Evolutionary conservation across 2,329 filamentous ascomycete genomes (phyloP).

Genomic region (Sclerotiophoma versabilis): DNA sequence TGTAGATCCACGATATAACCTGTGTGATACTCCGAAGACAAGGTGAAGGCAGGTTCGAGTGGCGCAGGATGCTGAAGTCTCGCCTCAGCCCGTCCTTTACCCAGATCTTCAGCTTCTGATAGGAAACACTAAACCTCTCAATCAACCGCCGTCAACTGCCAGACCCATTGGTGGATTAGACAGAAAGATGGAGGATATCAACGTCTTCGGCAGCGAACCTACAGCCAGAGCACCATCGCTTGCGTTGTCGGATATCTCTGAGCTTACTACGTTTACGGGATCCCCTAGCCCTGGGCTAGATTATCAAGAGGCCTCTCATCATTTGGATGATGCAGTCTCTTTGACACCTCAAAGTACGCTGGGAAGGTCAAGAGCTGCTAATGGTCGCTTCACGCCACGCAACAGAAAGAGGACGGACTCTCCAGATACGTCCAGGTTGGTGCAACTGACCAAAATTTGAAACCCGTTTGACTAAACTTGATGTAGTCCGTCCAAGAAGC

Average conservation of each 20-base stretch:
- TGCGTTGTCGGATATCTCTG: slow-evolving; percentile 7
- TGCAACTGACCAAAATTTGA: background rate
- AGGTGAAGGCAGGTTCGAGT: background rate
- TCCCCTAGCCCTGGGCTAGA: slow-evolving; percentile 17
- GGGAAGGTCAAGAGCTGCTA: background rate
- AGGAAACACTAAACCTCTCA: background rate
- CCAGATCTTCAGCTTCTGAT: background rate
- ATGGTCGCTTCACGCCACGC: background rate
- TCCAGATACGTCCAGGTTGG: background rate
- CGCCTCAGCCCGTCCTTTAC: background rate
- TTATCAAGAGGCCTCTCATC: background rate
- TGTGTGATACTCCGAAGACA: background rate
- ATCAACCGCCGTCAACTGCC: background rate
- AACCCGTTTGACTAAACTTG: background rate
- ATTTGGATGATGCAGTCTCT: background rate
- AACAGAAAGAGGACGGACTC: background rate
- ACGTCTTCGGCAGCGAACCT: background rate
- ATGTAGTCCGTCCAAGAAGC: background rate
- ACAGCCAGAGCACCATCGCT: slow-evolving; percentile 1
- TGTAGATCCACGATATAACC: background rate
- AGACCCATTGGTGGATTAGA: background rate
- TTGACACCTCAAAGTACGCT: background rate
- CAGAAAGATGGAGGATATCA: background rate
- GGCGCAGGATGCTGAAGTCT: background rate
- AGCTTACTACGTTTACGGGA: slow-evolving; percentile 6